Base-by-base conservation (phyloP, 768 basidiomycete genomes). In the Termitomyces bulborhizus region DNA sequence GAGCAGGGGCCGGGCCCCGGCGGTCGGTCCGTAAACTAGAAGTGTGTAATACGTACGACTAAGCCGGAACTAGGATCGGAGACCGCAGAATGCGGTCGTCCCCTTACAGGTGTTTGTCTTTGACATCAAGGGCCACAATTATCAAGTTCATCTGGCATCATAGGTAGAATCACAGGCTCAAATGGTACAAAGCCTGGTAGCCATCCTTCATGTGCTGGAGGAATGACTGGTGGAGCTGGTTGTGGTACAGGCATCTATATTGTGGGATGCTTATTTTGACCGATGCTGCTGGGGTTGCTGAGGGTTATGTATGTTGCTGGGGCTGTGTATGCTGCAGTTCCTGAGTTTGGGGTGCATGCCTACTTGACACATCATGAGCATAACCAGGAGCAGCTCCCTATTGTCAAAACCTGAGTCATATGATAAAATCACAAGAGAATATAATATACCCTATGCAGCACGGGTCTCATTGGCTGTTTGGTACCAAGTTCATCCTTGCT, bases 101-200 rank as follows among this genome's bases (percentile, higher is more conserved):
- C n/a, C n/a, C n/a, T n/a, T n/a, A 44, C 46, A 2, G 51, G 44
- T 5, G 55, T 51, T 39, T 21, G 47, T 7, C 55, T 49, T 9
- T 57, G 32, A 24, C 54, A 43, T 34, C 36, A 44, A 31, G n/a
- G 50, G 24, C 18, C 42, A 29, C 15, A 13, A 39, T 41, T 53
- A 18, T 47, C 34, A 24, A 24, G 18, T 18, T 45, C 51, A 18
- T 46, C 48, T 32, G 62, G 60, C 43, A 65, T 54, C 2, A 61
- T 60, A 21, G 63, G 65, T 7, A 76, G 76, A 51, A 78, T 67
- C 18, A 77, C 72, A 8, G 71, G 43, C 3, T 40, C 18, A 26
- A 54, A 57, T 15, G 62, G 63, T 21, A 60, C 51, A 49, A 63
- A 64, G 37, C 61, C 59, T 37, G 48, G 54, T 45, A 60, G 66